Evolutionary conservation across 768 basidiomycete genomes (phyloP), one percentile per base, ranked within the genome.

Genomic region (Phanerochaete sordida): DNA sequence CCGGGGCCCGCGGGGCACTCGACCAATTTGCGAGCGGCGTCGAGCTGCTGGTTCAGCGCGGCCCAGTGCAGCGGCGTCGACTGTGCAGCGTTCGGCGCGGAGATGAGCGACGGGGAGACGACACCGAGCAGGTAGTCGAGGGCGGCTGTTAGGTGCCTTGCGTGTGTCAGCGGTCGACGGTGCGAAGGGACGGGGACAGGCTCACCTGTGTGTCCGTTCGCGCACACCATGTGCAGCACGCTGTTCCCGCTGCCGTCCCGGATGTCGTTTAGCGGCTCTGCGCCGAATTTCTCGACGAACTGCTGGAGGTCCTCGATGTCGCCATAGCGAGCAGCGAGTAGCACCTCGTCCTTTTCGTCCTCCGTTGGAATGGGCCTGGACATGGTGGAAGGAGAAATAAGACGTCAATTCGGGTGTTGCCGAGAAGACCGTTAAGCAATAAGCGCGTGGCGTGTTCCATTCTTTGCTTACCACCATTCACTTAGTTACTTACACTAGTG

Each of bases 11-110:
- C 67, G 0, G 81, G 74, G 64, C 79, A 80, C 54, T 78, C 72
- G 12, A 93, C 82, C 30, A 93, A 82, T 35, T 76, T 78, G 69
- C 86, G 79, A 0, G 81, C 79, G 49, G 86, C 69, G 7, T 73
- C 69, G 2, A 96, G 81, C 65, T 95, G 95, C 2, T 81, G 76
- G 71, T 97, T 98, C 43, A 94, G 72, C 2, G 90, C 84, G 0
- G 95, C 94, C 95, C 95, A 97, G 68, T 98, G 95, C 6, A 97
- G 74, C 7, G 95, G 81, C 2, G 91, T 95, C 26, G 95, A 95
- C 54, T 85, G 80, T 0, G 90, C 80, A 28, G 71, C 71, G 69
- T 97, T 98, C 60, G 82, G 82, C 0, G 78, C 75, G 1, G 84
- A 74, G 23, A 94, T 68, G 7, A 92, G 72, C 2, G 80, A 71